A percentile compares a stretch with the other conserved stretches of the same genome.
These are phyloP conservation scores for Apiotrichum brassicae DNA, from an alignment of 1,284 basidiomycete species.

Conservation along the genomic window DNA sequence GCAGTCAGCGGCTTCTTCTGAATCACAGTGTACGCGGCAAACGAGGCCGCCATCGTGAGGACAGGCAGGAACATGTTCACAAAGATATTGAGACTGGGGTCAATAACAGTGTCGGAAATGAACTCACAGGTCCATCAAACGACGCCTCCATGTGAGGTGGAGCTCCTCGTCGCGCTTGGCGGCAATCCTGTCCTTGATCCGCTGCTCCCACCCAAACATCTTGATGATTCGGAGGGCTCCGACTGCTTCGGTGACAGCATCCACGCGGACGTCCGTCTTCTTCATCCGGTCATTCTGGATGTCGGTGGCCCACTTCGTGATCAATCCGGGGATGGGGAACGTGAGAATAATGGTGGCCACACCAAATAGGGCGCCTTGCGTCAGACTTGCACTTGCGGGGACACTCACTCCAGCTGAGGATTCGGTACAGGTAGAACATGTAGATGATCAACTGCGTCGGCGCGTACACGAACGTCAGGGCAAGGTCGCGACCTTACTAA, in stretches of 20 bases:
- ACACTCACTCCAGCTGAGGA: slow-evolving; percentile 45
- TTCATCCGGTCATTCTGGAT: slow-evolving; percentile 38
- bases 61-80: slow-evolving; percentile 58
- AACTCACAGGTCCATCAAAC: slow-evolving; percentile 36
- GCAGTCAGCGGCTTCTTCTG: slow-evolving; percentile 50
- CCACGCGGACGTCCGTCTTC: slow-evolving; percentile 53
- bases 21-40: slow-evolving; percentile 55
- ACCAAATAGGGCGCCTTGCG: slow-evolving; percentile 52
- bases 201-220: slow-evolving; percentile 62
- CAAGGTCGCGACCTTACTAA: slow-evolving; percentile 35
- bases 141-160: slow-evolving; percentile 40
- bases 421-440: slow-evolving; percentile 35
- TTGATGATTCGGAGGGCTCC: slow-evolving; percentile 55
- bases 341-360: slow-evolving; percentile 51
- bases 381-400: too few relatives aligned
- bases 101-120: background rate
- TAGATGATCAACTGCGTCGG: slow-evolving; percentile 41
- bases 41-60: slow-evolving; percentile 61
- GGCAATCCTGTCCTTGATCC: slow-evolving; percentile 53
- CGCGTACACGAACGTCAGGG: slow-evolving; percentile 37
- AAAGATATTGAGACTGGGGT: slow-evolving; percentile 14
- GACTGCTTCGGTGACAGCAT: slow-evolving; percentile 50
- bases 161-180: slow-evolving; percentile 58
- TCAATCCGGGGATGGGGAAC: slow-evolving; percentile 53
- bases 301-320: slow-evolving; percentile 36